These are phyloP conservation scores for Syzygium jambos DNA, from an alignment of 345 rosid genomes.

Conservation along the genomic window DNA sequence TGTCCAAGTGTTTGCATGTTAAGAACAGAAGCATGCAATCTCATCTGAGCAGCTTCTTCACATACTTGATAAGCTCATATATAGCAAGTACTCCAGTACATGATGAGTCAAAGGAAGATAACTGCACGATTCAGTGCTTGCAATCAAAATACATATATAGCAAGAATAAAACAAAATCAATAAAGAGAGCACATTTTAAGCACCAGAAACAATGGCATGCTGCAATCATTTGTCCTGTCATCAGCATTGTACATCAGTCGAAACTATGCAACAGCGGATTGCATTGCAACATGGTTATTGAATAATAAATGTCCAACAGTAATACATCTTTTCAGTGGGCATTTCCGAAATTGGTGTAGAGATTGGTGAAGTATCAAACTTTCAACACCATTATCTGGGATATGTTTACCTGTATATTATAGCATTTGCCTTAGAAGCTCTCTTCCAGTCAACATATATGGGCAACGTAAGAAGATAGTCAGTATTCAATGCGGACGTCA, in stretches of 20 bases:
- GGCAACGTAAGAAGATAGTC: constrained; percentile 96
- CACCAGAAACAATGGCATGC: background rate
- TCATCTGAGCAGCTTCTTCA: background rate
- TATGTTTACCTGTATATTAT: constrained; percentile 68
- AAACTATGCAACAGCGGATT: background rate
- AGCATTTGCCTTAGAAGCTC: constrained; percentile 75
- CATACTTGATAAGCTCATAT: background rate
- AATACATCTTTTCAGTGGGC: background rate
- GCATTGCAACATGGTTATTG: background rate
- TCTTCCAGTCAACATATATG: constrained; percentile 86
- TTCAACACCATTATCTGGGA: background rate
- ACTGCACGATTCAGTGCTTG: background rate
- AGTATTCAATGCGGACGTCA: constrained; percentile 78
- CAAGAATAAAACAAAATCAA: background rate
- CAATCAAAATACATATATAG: background rate
- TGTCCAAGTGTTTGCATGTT: background rate
- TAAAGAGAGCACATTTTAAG: background rate
- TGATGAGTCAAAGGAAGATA: background rate
- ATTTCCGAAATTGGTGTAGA: background rate
- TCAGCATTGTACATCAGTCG: background rate
- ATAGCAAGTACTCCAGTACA: background rate
- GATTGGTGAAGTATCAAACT: background rate
- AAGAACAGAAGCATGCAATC: background rate
- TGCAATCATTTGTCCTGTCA: background rate
- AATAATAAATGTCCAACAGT: background rate